Percentiles rank a stretch among this genome's conserved stretches.
Evolutionary conservation across 2,329 filamentous ascomycete genomes (phyloP).

Genomic region (Phaeomoniella chlamydospora): DNA sequence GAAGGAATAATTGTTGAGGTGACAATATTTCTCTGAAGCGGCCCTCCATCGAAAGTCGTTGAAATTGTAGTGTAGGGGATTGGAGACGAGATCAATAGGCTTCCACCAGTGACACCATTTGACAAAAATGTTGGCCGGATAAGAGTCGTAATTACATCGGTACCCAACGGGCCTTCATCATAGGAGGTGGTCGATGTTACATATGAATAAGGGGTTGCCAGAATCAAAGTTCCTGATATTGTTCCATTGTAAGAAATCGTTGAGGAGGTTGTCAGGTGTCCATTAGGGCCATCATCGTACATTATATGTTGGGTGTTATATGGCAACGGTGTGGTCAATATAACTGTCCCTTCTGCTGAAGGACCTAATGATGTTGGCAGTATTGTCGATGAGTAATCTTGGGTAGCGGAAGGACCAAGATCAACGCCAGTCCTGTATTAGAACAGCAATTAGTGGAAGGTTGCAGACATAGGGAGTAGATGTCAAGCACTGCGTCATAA

Average conservation of each 20-base stretch:
- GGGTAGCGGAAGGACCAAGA: neutral
- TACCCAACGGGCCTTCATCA: neutral
- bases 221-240: neutral
- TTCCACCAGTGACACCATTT: neutral
- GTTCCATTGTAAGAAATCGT: neutral
- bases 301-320: neutral
- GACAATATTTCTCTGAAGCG: neutral
- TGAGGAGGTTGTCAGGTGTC: neutral
- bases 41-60: neutral
- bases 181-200: slow-evolving; percentile 1
- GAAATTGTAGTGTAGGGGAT: slow-evolving; percentile 1
- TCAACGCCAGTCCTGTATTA: neutral
- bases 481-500: too few species aligned
- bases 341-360: neutral
- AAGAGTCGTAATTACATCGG: neutral
- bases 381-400: neutral
- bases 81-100: neutral
- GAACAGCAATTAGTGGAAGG: neutral
- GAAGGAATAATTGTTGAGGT: neutral
- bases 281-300: slow-evolving; percentile 1
- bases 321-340: slow-evolving; percentile 1
- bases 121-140: neutral
- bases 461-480: neutral
- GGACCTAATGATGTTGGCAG: neutral
- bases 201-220: slow-evolving; percentile 1